Conservation (phyloP, 2,329 filamentous ascomycete genomes). For the Aspergillus glaucus region DNA sequence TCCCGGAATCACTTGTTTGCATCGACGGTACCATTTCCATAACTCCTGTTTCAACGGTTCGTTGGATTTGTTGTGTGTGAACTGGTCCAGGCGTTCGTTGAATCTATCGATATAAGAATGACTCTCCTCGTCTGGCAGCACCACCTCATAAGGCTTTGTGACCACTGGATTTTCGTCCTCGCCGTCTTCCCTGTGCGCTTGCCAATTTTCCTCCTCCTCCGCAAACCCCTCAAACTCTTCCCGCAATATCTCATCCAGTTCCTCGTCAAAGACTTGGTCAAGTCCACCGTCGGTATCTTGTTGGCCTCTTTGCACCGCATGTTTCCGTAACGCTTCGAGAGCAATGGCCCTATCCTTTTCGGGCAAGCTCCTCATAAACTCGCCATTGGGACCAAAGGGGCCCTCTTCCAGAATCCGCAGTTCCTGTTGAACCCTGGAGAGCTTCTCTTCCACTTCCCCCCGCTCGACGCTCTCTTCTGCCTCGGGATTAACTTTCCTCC, state of each 20-base stretch:
- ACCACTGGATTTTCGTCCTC: conserved; percentile 11
- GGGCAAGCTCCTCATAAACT: conserved; percentile 38
- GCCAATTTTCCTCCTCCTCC: conserved; percentile 32
- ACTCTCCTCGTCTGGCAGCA: conserved; percentile 25
- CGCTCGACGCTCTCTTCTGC: conserved; percentile 33
- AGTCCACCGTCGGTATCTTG: conserved; percentile 19
- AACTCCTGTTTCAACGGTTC: conserved; percentile 30
- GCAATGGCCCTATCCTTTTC: conserved; percentile 37
- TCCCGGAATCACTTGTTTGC: conserved; percentile 40
- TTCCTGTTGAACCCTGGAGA: conserved; percentile 36
- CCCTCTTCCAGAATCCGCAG: conserved; percentile 35
- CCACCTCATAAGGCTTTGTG: conserved; percentile 26
- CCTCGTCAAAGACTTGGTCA: conserved; percentile 35
- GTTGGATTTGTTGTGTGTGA: conserved; percentile 22
- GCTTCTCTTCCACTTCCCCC: conserved; percentile 30
- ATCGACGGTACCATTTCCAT: conserved; percentile 48
- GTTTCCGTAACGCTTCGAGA: conserved; percentile 37
- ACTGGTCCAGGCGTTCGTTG: conserved; percentile 30
- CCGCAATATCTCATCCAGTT: conserved; percentile 36
- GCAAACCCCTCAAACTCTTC: conserved; percentile 33
- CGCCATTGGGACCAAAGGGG: conserved; percentile 38
- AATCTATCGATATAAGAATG: conserved; percentile 37
- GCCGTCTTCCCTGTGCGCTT: conserved; percentile 18
- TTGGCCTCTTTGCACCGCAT: conserved; percentile 31
- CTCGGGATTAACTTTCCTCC: conserved; percentile 33